Percentiles rank a stretch among this genome's conserved stretches.
Conservation (phyloP, 805 yeast genomes). For the Wickerhamomyces queroliae region DNA sequence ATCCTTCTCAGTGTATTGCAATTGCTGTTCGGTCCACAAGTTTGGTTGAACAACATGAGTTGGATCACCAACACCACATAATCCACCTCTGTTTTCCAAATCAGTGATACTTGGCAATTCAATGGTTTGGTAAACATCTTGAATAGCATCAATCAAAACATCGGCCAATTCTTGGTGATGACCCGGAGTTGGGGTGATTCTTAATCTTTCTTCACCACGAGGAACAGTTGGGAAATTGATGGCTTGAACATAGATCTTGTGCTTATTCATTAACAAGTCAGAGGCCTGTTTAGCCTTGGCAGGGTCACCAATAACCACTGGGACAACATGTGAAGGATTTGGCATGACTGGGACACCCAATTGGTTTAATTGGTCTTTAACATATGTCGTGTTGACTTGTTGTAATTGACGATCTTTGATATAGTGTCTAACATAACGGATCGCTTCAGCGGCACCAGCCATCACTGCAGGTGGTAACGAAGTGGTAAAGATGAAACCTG, state of each 20-base stretch:
- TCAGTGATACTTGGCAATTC: slow-evolving; percentile 68
- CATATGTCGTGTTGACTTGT: slow-evolving; percentile 81
- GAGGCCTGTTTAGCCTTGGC: slow-evolving; percentile 87
- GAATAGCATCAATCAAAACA: slow-evolving; percentile 71
- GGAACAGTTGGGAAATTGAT: slow-evolving; percentile 98
- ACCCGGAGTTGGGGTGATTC: slow-evolving; percentile 99
- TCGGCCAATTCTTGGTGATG: slow-evolving; percentile 76
- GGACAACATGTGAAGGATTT: slow-evolving; percentile 96
- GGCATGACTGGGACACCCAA: slow-evolving; percentile 94
- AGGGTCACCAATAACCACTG: slow-evolving; percentile 92
- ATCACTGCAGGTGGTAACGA: slow-evolving; percentile 95
- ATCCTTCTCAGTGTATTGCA: slow-evolving; percentile 54
- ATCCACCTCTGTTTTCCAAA: slow-evolving; percentile 82
- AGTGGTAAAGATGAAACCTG: slow-evolving; percentile 97
- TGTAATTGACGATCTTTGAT: slow-evolving; percentile 75
- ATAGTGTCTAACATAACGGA: slow-evolving; percentile 75
- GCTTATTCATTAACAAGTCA: slow-evolving; percentile 77
- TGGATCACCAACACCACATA: slow-evolving; percentile 78
- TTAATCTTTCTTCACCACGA: slow-evolving; percentile 89
- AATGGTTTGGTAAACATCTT: slow-evolving; percentile 71
- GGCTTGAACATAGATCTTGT: slow-evolving; percentile 93
- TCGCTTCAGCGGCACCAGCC: slow-evolving; percentile 92
- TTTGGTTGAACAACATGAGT: slow-evolving; percentile 45
- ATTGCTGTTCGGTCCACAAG: slow-evolving; percentile 84
- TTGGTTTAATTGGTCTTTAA: slow-evolving; percentile 61